Evolutionary conservation across 2,329 filamentous ascomycete species (phyloP).

Genomic region (Colletotrichum tamarilloi): DNA sequence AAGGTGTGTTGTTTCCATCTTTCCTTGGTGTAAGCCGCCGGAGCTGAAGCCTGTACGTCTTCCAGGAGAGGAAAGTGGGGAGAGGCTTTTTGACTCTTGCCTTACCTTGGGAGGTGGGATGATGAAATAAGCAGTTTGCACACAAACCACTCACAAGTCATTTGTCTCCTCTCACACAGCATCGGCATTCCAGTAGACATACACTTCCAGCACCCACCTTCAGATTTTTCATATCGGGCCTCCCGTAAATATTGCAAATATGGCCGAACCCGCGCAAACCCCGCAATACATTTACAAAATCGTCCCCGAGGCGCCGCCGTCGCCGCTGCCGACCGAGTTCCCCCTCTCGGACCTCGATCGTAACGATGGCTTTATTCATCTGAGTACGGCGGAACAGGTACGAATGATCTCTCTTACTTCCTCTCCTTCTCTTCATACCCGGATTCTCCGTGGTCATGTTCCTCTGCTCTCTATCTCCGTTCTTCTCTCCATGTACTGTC

Average conservation of each 20-base stretch:
- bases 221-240: too few species aligned
- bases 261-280: slow-evolving; percentile 42
- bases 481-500: too few species aligned
- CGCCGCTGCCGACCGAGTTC: slow-evolving; percentile 63
- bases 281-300: slow-evolving; percentile 70
- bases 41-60: background rate
- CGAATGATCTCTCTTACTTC: slow-evolving; percentile 39
- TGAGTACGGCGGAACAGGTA: slow-evolving; percentile 67
- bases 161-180: too few species aligned
- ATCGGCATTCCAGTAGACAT: too few species aligned
- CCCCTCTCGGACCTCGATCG: slow-evolving; percentile 70
- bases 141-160: background rate
- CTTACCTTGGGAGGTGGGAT: background rate
- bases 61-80: background rate
- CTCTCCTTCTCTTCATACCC: background rate
- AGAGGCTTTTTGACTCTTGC: background rate
- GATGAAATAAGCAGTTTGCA: background rate
- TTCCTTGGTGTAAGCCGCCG: background rate
- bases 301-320: slow-evolving; percentile 61
- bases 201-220: too few species aligned
- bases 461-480: too few species aligned
- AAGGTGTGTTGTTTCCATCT: too few species aligned
- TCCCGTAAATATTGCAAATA: background rate
- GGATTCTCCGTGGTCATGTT: background rate
- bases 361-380: slow-evolving; percentile 71